These are phyloP conservation scores for Aspergillus sp. DNA, from an alignment of 2,329 filamentous ascomycete species.

Conservation along the genomic window DNA sequence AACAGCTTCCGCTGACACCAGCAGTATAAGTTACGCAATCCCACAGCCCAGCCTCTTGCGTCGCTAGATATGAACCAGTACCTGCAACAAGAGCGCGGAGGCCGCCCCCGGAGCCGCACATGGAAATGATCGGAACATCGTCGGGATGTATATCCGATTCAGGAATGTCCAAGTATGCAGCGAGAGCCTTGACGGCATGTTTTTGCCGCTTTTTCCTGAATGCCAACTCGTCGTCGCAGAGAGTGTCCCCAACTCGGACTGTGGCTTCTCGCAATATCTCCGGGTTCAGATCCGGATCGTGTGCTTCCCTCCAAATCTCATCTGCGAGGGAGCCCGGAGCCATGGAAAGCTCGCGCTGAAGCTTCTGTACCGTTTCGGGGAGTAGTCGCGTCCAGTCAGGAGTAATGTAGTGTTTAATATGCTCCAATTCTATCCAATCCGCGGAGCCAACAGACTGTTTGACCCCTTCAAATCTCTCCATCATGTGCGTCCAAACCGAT, in stretches of 20 bases:
- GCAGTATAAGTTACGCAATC: slow-evolving; percentile 95
- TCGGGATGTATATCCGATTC: slow-evolving; percentile 86
- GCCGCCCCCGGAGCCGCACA: slow-evolving; percentile 93
- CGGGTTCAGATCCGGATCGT: slow-evolving; percentile 80
- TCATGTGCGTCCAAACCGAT: slow-evolving; percentile 56
- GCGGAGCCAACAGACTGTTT: slow-evolving; percentile 46
- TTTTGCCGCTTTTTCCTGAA: slow-evolving; percentile 72
- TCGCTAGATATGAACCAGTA: slow-evolving; percentile 81
- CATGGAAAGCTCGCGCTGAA: slow-evolving; percentile 87
- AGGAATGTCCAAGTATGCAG: slow-evolving; percentile 77
- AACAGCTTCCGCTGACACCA: slow-evolving; percentile 94
- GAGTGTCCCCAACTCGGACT: slow-evolving; percentile 78
- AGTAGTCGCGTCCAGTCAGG: slow-evolving; percentile 81
- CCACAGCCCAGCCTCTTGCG: slow-evolving; percentile 84
- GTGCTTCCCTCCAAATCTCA: slow-evolving; percentile 91
- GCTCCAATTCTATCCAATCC: slow-evolving; percentile 53
- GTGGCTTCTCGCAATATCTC: slow-evolving; percentile 82
- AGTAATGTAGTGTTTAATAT: slow-evolving; percentile 71
- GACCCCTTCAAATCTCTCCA: slow-evolving; percentile 48
- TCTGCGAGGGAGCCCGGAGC: slow-evolving; percentile 85
- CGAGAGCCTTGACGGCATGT: slow-evolving; percentile 73
- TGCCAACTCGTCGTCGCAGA: slow-evolving; percentile 81
- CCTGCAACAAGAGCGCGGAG: slow-evolving; percentile 88
- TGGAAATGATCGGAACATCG: slow-evolving; percentile 89
- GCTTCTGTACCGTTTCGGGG: slow-evolving; percentile 76